phyloP scores from a whole-genome alignment of 306 rosid genomes.

The Astragalus membranaceus region DNA sequence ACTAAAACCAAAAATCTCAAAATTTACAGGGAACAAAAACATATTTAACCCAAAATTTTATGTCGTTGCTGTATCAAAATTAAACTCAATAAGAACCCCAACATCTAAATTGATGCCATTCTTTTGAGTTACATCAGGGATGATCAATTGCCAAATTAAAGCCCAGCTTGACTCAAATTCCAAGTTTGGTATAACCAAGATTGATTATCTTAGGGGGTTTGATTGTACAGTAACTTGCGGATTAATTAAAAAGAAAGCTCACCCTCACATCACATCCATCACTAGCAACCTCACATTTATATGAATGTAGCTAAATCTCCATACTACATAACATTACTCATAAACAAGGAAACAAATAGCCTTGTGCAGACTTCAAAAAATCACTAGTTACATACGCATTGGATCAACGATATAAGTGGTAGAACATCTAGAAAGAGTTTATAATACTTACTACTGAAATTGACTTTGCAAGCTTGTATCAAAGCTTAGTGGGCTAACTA shows the following conservation, averaged over 20 bases:
- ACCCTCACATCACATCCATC: too few species aligned
- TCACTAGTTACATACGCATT: slow-evolving; percentile 19
- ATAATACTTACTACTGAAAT: slow-evolving; percentile 9
- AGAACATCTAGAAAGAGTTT: not conserved
- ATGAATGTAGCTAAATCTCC: not conserved
- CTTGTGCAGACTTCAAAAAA: not conserved
- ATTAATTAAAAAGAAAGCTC: not conserved
- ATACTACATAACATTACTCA: not conserved
- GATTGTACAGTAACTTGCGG: not conserved
- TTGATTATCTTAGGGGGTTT: not conserved
- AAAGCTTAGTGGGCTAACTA: slow-evolving; percentile 7
- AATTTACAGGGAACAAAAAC: too few species aligned
- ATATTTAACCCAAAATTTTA: too few species aligned
- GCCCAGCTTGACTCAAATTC: not conserved
- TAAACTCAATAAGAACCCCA: not conserved
- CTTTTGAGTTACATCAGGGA: not conserved
- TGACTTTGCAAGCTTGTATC: slow-evolving; percentile 1
- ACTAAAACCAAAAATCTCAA: too few species aligned
- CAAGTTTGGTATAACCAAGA: not conserved
- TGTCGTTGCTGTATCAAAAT: too few species aligned
- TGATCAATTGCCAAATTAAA: not conserved
- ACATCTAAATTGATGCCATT: not conserved
- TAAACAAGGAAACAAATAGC: slow-evolving; percentile 4
- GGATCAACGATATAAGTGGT: slow-evolving; percentile 21
- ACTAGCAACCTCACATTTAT: too few species aligned